Conservation (phyloP, 208 protist genomes). For the Crithidia expoeki region DNA sequence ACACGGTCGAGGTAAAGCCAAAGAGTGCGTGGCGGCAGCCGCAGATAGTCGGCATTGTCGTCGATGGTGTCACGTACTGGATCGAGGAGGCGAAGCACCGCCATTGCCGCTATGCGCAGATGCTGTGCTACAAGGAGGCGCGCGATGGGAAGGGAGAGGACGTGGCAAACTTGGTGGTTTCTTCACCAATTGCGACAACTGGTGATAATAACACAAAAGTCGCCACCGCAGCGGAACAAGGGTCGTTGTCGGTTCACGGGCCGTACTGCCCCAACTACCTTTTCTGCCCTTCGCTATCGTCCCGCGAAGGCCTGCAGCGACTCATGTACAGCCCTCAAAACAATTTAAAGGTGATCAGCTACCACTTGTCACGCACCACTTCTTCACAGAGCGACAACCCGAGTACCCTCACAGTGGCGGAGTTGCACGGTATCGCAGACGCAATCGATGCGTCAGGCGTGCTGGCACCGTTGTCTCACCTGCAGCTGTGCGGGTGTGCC, state of each 20-base stretch:
- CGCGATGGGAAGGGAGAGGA: slow-evolving; percentile 8
- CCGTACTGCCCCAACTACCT: slow-evolving; percentile 71
- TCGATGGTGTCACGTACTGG: slow-evolving; percentile 41
- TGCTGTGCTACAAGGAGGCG: slow-evolving; percentile 46
- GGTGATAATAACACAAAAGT: too few relatives aligned
- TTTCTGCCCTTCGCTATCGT: slow-evolving; percentile 40
- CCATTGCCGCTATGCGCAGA: slow-evolving; percentile 71
- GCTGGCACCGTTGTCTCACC: slow-evolving; percentile 37
- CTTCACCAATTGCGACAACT: background rate
- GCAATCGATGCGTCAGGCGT: slow-evolving; percentile 51
- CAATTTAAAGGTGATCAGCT: slow-evolving; percentile 47
- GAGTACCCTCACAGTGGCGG: slow-evolving; percentile 15
- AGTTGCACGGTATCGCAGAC: slow-evolving; percentile 43
- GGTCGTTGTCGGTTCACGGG: too few relatives aligned
- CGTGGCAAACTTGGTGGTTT: background rate
- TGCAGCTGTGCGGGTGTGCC: slow-evolving; percentile 62
- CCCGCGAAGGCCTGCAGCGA: slow-evolving; percentile 34
- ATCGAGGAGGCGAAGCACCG: slow-evolving; percentile 52
- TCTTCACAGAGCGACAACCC: slow-evolving; percentile 8
- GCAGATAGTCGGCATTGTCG: slow-evolving; percentile 58
- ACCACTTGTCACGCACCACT: slow-evolving; percentile 22
- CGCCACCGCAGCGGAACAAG: background rate
- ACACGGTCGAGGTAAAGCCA: slow-evolving; percentile 80
- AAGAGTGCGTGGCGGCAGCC: slow-evolving; percentile 68
- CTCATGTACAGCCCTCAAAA: slow-evolving; percentile 44